Evolutionary conservation across 495 filamentous ascomycete species (phyloP).

Genomic region (Daldinia decipiens): DNA sequence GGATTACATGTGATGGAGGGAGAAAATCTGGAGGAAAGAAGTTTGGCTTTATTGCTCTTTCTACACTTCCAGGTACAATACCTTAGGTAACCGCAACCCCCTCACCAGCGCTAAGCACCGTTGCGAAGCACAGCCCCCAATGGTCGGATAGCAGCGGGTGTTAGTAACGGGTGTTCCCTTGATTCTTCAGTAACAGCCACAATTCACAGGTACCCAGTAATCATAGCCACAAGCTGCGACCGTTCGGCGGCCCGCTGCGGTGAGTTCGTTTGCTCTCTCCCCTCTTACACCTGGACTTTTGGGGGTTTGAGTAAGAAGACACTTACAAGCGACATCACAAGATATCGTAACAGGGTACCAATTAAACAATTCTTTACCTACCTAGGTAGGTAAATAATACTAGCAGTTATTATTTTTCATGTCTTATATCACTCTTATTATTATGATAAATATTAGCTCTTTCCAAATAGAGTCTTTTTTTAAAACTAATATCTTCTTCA

Average conservation of each 20-base stretch:
- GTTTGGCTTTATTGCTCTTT: slow-evolving; percentile 11
- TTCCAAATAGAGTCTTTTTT: too few relatives aligned
- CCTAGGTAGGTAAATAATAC: too few relatives aligned
- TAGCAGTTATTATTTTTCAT: too few relatives aligned
- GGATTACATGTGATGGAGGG: not conserved
- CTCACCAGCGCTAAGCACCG: slow-evolving; percentile 2
- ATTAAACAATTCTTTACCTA: too few relatives aligned
- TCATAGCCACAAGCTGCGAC: slow-evolving; percentile 34
- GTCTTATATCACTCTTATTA: too few relatives aligned
- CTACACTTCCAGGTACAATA: slow-evolving; percentile 24
- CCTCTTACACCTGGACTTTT: slow-evolving; percentile 2
- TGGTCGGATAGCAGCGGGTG: not conserved
- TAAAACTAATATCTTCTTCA: too few relatives aligned
- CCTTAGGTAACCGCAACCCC: not conserved
- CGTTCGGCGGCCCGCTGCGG: slow-evolving; percentile 15
- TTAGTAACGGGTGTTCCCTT: not conserved
- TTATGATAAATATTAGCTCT: too few relatives aligned
- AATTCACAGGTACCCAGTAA: slow-evolving; percentile 8
- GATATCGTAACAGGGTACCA: too few relatives aligned
- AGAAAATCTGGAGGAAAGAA: not conserved
- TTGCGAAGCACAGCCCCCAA: slow-evolving; percentile 1
- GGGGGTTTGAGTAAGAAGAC: too few relatives aligned
- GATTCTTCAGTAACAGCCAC: slow-evolving; percentile 23
- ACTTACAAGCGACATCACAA: too few relatives aligned
- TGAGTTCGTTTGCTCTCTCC: not conserved